Conservation (phyloP, 805 yeast species). For the Ogataea pignaliae region DNA sequence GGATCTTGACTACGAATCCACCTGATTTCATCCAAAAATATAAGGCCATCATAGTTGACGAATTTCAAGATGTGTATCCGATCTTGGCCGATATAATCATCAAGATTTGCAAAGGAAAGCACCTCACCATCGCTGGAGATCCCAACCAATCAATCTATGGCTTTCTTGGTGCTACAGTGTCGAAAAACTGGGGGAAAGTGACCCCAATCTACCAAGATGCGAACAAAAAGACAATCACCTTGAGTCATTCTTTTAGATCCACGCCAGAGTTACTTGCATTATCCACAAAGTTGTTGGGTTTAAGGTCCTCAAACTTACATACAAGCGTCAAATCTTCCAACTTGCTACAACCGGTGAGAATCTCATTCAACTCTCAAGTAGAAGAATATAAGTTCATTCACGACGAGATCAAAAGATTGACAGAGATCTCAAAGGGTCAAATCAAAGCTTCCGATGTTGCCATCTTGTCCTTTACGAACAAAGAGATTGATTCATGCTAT, state of each 20-base stretch:
- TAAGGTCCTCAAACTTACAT: conserved; percentile 5
- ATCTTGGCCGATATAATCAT: conserved; percentile 42
- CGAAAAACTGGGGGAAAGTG: conserved; percentile 21
- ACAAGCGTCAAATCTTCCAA: conserved; percentile 18
- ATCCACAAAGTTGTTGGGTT: conserved; percentile 31
- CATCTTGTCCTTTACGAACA: conserved; percentile 49
- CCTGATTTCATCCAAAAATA: conserved; percentile 21
- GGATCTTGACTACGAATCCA: conserved; percentile 11
- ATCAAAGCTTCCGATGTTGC: conserved; percentile 47
- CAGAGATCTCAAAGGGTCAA: conserved; percentile 36
- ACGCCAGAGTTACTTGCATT: conserved; percentile 51
- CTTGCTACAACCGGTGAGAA: conserved; percentile 19
- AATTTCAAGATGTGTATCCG: conserved; percentile 66
- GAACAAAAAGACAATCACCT: conserved; percentile 27
- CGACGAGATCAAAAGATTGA: conserved; percentile 40
- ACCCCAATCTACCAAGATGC: conserved; percentile 13
- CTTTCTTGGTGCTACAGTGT: conserved; percentile 49
- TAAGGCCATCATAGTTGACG: conserved; percentile 57
- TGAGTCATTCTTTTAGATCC: conserved; percentile 56
- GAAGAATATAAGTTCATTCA: conserved; percentile 43
- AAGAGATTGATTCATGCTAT: conserved; percentile 38
- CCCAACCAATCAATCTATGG: conserved; percentile 66
- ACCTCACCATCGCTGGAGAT: conserved; percentile 68
- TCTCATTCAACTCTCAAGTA: conserved; percentile 21
- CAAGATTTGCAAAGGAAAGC: conserved; percentile 37